Base-by-base conservation (phyloP, 352 stramenopile species). In the Phytophthora cactorum region DNA sequence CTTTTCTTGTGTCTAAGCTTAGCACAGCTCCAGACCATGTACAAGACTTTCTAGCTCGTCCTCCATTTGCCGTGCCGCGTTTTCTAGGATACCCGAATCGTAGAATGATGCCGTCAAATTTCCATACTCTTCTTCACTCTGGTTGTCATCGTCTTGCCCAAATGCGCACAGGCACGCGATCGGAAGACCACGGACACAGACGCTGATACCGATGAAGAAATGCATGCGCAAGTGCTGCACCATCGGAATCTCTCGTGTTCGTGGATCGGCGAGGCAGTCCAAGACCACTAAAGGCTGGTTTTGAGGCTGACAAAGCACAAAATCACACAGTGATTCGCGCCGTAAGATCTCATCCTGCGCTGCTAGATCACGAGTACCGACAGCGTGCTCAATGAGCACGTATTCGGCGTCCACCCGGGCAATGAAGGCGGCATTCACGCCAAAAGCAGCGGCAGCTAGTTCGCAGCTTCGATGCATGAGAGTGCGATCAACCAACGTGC, bases 131-230 rank as follows among this genome's bases (percentile, higher is more conserved):
- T 70, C 68, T 43, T 66, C 46, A 38, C 28, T 70, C 51, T 67
- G 58, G 7, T 50, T 80, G 36, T 49, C 63, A 27, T 68, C 52
- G 32, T 77, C 72, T 72, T 82, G 78, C 27, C 66, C 65, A 45
- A 88, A 90, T 41, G 75, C 80, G 29, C 82, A 91, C 32, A 91
- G 61, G 45, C 74, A 88, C 7, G 76, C 82, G 32, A 91, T 83
- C 0, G 82, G 82, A 50, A 89, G 57, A 8, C 78, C 77, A 32
- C 78, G 74, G 14, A 89, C 82, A 25, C 58, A 72, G 31, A 91
- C 78, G 44, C 52, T 77, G 3, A 78, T 72, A 15, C 80, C 82
- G 4, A 86, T 72, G 34, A 91, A 87, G 61, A 86, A 81, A 2
- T 60, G 66, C 52, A 91, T 81, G 27, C 64, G 59, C 3, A 91